phyloP scores from a whole-genome alignment of 192 early-diverging fungal genomes.

The Umbelopsis ramanniana region DNA sequence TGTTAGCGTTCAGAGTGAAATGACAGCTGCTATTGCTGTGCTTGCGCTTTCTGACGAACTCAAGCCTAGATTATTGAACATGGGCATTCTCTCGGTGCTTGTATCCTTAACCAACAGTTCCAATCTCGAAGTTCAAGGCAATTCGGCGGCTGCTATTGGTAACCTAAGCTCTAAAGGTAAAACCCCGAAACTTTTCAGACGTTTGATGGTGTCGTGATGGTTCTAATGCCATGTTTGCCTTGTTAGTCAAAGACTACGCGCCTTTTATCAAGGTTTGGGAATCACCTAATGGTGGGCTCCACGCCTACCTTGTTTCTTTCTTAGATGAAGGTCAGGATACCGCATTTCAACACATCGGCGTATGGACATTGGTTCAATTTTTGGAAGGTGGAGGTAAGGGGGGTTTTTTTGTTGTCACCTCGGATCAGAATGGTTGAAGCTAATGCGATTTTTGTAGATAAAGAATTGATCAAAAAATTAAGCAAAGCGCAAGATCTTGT shows the following conservation, averaged over 20 bases:
- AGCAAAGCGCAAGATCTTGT: conserved; percentile 20
- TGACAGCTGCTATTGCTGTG: conserved; percentile 84
- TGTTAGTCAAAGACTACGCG: conserved; percentile 62
- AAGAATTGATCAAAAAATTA: conserved; percentile 23
- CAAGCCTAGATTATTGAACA: conserved; percentile 63
- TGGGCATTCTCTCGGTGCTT: conserved; percentile 68
- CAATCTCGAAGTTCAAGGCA: conserved; percentile 75
- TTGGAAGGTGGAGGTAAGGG: conserved; percentile 58
- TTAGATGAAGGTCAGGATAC: conserved; percentile 64
- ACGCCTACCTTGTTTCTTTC: conserved; percentile 74
- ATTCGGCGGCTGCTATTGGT: conserved; percentile 78
- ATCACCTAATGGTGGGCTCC: conserved; percentile 64
- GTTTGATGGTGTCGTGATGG: no score
- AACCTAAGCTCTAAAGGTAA: conserved; percentile 65
- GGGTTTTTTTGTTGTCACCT: no score
- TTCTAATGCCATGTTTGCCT: neutral
- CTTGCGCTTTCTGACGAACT: conserved; percentile 79
- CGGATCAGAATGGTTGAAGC: no score
- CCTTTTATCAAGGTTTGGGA: conserved; percentile 74
- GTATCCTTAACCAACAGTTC: conserved; percentile 62
- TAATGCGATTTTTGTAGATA: neutral
- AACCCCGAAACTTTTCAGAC: neutral
- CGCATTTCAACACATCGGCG: conserved; percentile 79
- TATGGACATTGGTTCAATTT: conserved; percentile 87
- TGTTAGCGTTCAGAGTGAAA: conserved; percentile 73